Evolutionary conservation across 768 basidiomycete species (phyloP).

Genomic region (Phylloporus arenicola): DNA sequence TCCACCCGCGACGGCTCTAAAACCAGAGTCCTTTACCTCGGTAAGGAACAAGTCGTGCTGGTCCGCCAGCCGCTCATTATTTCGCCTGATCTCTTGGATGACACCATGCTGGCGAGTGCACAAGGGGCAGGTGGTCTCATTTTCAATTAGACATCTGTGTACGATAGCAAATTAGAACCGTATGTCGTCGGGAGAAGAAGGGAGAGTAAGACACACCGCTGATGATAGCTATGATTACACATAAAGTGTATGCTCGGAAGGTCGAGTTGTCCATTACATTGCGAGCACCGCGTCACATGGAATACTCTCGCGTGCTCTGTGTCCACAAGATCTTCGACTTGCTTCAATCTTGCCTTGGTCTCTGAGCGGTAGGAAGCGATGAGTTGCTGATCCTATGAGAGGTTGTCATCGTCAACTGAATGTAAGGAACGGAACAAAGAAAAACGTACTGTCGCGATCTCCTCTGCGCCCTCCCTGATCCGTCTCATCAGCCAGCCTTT

Average conservation of each 20-base stretch:
- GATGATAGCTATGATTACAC: slow-evolving; percentile 97
- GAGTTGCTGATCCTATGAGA: slow-evolving; percentile 71
- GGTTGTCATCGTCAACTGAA: background rate
- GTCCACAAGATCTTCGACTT: slow-evolving; percentile 77
- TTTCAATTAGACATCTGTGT: slow-evolving; percentile 77
- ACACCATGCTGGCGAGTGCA: slow-evolving; percentile 86
- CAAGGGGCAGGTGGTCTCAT: slow-evolving; percentile 84
- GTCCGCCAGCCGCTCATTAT: slow-evolving; percentile 78
- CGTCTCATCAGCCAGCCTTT: slow-evolving; percentile 85
- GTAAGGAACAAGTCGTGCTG: slow-evolving; percentile 77
- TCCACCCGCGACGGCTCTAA: slow-evolving; percentile 62
- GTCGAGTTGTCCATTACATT: slow-evolving; percentile 85
- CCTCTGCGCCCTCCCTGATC: slow-evolving; percentile 65
- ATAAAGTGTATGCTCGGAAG: slow-evolving; percentile 94
- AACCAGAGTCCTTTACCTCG: slow-evolving; percentile 68
- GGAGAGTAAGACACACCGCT: slow-evolving; percentile 48
- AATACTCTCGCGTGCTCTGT: slow-evolving; percentile 78
- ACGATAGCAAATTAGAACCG: background rate
- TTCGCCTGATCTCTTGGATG: slow-evolving; percentile 82
- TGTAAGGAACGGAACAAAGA: background rate
- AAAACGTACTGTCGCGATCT: slow-evolving; percentile 71
- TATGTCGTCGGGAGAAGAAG: slow-evolving; percentile 3
- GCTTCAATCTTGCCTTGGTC: slow-evolving; percentile 71
- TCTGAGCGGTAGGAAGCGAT: slow-evolving; percentile 87
- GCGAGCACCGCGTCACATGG: slow-evolving; percentile 90